Evolutionary conservation across 169 alveolate species (phyloP).

Genomic region (Eimeria maxima): DNA sequence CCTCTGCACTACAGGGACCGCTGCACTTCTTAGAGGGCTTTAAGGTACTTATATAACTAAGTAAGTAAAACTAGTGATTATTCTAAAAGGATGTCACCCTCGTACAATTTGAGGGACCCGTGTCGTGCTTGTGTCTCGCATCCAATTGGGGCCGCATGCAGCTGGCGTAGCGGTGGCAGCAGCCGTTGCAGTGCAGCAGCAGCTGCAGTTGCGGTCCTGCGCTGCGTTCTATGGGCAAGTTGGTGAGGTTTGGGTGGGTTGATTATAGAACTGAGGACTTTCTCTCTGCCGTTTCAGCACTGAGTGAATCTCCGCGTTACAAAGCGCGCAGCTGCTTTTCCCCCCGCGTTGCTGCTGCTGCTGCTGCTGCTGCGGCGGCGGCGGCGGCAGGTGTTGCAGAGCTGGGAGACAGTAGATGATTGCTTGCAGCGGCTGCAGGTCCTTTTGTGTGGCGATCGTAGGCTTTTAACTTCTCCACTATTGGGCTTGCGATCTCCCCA

Average conservation of each 20-base stretch:
- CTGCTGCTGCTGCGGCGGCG: constrained; percentile 55
- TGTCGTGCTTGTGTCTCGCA: not conserved
- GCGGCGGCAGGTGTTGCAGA: constrained; percentile 41
- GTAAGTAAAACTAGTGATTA: not conserved
- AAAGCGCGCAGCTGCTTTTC: not conserved
- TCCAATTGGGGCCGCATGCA: constrained; percentile 51
- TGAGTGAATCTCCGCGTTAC: not conserved
- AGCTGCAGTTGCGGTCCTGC: constrained; percentile 42
- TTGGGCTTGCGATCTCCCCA: not conserved
- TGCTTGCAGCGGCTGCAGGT: not conserved
- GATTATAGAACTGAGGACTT: not conserved
- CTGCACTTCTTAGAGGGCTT: no score
- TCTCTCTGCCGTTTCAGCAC: not conserved
- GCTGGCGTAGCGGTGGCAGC: constrained; percentile 1
- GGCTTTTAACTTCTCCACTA: not conserved
- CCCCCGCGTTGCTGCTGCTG: constrained; percentile 48
- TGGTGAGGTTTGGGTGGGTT: not conserved
- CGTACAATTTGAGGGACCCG: no score
- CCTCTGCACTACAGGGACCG: no score
- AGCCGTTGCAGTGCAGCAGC: constrained; percentile 16
- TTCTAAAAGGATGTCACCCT: not conserved
- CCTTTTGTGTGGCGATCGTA: not conserved
- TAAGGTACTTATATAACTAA: not conserved
- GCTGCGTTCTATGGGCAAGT: not conserved
- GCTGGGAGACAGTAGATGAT: not conserved